These are phyloP conservation scores for Entoloma clypeatum DNA, from an alignment of 1,284 basidiomycete species.

Conservation along the genomic window DNA sequence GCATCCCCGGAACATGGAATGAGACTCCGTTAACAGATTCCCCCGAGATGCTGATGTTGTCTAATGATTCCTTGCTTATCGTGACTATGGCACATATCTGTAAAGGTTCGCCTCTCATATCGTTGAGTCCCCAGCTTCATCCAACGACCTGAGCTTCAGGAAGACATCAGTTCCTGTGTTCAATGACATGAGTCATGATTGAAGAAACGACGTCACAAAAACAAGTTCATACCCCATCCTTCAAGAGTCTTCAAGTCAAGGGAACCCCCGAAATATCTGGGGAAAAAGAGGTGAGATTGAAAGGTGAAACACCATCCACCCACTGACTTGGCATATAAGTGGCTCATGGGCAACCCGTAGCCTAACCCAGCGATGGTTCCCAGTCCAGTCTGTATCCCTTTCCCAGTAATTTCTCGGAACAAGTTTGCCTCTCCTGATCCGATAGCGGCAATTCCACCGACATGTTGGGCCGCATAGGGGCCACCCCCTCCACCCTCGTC, in stretches of 20 bases:
- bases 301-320: neutral
- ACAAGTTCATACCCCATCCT: conserved; percentile 63
- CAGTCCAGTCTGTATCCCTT: conserved; percentile 66
- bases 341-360: conserved; percentile 84
- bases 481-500: conserved; percentile 53
- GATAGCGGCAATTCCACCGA: conserved; percentile 66
- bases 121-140: conserved; percentile 58
- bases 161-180: conserved; percentile 75
- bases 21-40: conserved; percentile 3
- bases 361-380: conserved; percentile 82
- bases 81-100: conserved; percentile 10
- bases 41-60: conserved; percentile 6
- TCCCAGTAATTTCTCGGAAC: conserved; percentile 72
- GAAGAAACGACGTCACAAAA: conserved; percentile 7
- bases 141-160: conserved; percentile 68
- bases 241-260: conserved; percentile 74
- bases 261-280: conserved; percentile 74
- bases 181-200: conserved; percentile 4
- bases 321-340: conserved; percentile 68
- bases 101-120: conserved; percentile 26
- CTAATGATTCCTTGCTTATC: conserved; percentile 11
- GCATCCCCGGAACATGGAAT: conserved; percentile 16
- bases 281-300: conserved; percentile 2
- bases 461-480: conserved; percentile 69
- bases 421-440: conserved; percentile 52